Evolutionary conservation across 257 asterid species (phyloP).

Genomic region (Solanum pinnatisectum): DNA sequence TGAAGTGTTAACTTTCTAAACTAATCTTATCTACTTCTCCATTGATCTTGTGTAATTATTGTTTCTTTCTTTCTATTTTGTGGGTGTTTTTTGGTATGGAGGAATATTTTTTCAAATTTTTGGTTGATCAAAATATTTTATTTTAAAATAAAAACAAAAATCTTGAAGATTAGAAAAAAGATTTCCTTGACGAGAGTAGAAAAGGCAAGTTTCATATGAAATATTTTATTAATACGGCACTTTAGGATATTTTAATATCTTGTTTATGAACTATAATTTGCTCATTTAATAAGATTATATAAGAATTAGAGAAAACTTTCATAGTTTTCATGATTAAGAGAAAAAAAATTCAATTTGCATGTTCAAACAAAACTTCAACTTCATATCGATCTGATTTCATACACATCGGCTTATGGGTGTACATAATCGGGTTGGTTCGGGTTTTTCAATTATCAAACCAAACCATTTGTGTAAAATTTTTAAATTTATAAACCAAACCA

Average conservation of each 20-base stretch:
- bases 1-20: background rate
- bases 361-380: background rate
- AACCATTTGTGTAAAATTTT: no score
- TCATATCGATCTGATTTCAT: background rate
- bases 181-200: background rate
- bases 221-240: no score
- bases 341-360: no score
- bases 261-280: no score
- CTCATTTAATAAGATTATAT: no score
- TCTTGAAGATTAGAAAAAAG: background rate
- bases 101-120: background rate
- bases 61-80: background rate
- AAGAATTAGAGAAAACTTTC: background rate
- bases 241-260: background rate
- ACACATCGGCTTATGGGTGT: no score
- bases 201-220: background rate
- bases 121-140: no score
- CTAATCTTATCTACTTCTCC: background rate
- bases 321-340: background rate
- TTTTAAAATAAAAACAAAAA: background rate
- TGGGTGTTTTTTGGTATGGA: background rate
- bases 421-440: no score
- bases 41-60: background rate
- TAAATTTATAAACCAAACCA: no score
- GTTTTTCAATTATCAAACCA: no score